Evolutionary conservation across 305 asterid species (phyloP), one percentile per base, ranked within the genome.

Genomic region (Fraxinus nigra): DNA sequence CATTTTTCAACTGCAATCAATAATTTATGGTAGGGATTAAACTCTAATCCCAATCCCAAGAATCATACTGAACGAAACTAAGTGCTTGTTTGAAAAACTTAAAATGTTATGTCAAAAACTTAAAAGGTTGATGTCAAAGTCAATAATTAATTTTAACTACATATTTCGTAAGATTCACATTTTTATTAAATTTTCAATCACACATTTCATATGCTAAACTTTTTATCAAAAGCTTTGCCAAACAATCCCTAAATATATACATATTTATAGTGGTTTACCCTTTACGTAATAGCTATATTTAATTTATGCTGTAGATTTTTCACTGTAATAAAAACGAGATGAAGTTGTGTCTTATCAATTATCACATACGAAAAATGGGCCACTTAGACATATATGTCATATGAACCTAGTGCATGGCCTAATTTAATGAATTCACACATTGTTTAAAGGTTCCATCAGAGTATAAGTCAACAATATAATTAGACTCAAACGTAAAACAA

Each of bases 1-100:
- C 91, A 81, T 87, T 88, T 89, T 85, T 91, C 93, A 63, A 92
- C 94, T 91, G 92, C 56, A 67, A 63, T 6, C 24, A 33, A 11
- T 67, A 11, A 28, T 24, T 3, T 14, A 13, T 67, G 75, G 51
- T 4, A 40, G 14, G 59, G 30, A 24, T 18, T 48, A 24, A 54
- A 54, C 24, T 5, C 24, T 6, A 54, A 51, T 1, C 26, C 9
- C 70, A 61, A 8, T 61, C 70, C 11, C 3, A 0, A 7, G 32
- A 61, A 3, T 61, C 70, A 22, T 61, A 38, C 9, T 38, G 46
- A 38, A 38, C 46, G 2, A 8, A 38, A 38, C 46, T 38, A 38
- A 38, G 46, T 38, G 46, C 46, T 38, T 38, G 46, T 37, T 38
- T 38, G 46, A 38, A 38, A 8, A 38, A 1, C 46, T 38, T 38